phyloP scores from a whole-genome alignment of 306 rosid genomes.

The Argentina anserina region DNA sequence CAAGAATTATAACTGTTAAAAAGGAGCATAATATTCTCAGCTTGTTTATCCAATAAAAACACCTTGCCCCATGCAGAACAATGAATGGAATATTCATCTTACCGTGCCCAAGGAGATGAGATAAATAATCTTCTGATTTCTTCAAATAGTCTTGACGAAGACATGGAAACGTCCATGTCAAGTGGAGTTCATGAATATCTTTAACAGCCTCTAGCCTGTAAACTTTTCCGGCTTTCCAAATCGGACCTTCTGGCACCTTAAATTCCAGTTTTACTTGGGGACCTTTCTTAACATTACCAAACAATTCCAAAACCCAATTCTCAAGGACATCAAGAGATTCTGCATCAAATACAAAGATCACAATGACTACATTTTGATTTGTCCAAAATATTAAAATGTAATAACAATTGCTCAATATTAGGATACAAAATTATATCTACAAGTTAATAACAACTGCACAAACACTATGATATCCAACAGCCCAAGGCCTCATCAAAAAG shows the following conservation, averaged over 20 bases:
- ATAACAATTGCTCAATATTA: neutral
- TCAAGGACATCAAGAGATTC: conserved; percentile 91
- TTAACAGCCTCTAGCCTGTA: conserved; percentile 86
- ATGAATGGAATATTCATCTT: conserved; percentile 26
- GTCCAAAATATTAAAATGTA: neutral
- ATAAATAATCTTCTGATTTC: conserved; percentile 92
- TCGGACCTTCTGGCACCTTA: conserved; percentile 61
- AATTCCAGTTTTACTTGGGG: conserved; percentile 52
- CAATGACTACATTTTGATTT: conserved; percentile 1
- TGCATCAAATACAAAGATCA: conserved; percentile 33
- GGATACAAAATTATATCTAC: neutral
- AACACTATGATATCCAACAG: neutral
- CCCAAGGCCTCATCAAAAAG: neutral
- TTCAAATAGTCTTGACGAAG: conserved; percentile 66
- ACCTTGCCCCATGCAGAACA: neutral
- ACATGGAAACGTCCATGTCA: conserved; percentile 84
- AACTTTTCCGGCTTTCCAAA: conserved; percentile 80
- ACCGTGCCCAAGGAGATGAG: conserved; percentile 98
- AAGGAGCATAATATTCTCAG: neutral
- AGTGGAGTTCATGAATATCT: conserved; percentile 78
- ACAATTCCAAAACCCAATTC: conserved; percentile 83
- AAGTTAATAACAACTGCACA: neutral
- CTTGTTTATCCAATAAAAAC: neutral
- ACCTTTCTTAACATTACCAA: conserved; percentile 61
- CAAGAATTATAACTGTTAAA: neutral